Conservation (phyloP, 345 rosid species). For the Angophora floribunda region DNA sequence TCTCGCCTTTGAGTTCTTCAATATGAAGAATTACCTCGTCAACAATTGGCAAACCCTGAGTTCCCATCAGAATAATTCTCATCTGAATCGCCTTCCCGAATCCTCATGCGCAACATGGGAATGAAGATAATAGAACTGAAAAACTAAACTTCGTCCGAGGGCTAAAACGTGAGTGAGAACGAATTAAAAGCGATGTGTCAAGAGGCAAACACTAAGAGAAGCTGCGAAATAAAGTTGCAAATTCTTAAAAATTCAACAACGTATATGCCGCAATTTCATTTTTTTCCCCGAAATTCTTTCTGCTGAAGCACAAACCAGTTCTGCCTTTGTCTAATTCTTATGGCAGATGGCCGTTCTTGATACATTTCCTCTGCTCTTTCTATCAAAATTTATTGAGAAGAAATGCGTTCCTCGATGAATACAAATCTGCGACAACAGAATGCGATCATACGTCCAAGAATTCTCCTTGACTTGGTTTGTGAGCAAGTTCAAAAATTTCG, state of each 20-base stretch:
- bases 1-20: background rate
- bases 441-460: background rate
- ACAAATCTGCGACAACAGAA: background rate
- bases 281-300: background rate
- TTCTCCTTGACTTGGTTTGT: background rate
- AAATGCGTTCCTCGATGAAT: background rate
- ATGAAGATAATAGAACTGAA: background rate
- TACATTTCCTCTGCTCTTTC: background rate
- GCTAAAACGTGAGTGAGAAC: background rate
- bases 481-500: background rate
- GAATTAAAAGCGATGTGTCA: background rate
- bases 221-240: background rate
- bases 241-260: background rate
- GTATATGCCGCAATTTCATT: background rate
- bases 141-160: background rate
- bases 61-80: background rate
- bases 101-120: background rate
- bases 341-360: background rate
- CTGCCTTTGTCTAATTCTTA: background rate
- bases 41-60: background rate
- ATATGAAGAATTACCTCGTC: background rate
- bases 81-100: background rate
- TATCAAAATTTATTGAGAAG: background rate
- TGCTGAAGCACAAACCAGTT: background rate
- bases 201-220: background rate